A percentile compares a stretch with the other conserved stretches of the same genome.
phyloP scores from a whole-genome alignment of 306 rosid genomes.

The Argentina anserina region DNA sequence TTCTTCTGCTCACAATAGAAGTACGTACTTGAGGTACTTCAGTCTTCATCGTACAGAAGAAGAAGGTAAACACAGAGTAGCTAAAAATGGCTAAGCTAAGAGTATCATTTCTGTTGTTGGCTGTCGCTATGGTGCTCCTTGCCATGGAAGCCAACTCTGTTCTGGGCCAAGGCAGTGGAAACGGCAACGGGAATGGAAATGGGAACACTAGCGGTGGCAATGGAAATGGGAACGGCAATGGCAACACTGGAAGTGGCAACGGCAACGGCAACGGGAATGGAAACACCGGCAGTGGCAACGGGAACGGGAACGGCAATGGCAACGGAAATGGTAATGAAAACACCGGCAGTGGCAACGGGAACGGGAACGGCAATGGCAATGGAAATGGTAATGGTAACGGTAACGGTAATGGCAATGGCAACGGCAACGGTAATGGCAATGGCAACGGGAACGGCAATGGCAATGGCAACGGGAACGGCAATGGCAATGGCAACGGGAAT shows the following conservation, averaged over 20 bases:
- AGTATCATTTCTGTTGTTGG: not conserved
- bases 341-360: not conserved
- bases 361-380: not conserved
- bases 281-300: not conserved
- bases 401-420: not conserved
- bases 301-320: not conserved
- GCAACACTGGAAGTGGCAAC: not conserved
- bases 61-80: not conserved
- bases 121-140: not conserved
- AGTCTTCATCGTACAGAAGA: not conserved
- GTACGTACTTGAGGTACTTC: not conserved
- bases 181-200: not conserved
- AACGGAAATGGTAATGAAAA: not conserved
- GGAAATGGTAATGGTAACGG: not conserved
- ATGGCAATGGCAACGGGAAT: not conserved
- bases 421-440: not conserved
- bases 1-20: not conserved
- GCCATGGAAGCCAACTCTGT: conserved; percentile 2
- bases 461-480: not conserved
- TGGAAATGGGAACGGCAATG: not conserved
- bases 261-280: not conserved
- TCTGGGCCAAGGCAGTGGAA: not conserved
- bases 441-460: not conserved
- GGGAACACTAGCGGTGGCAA: not conserved
- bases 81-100: conserved; percentile 3